phyloP scores from a whole-genome alignment of 306 rosid genomes.

The Carpinus viminea region DNA sequence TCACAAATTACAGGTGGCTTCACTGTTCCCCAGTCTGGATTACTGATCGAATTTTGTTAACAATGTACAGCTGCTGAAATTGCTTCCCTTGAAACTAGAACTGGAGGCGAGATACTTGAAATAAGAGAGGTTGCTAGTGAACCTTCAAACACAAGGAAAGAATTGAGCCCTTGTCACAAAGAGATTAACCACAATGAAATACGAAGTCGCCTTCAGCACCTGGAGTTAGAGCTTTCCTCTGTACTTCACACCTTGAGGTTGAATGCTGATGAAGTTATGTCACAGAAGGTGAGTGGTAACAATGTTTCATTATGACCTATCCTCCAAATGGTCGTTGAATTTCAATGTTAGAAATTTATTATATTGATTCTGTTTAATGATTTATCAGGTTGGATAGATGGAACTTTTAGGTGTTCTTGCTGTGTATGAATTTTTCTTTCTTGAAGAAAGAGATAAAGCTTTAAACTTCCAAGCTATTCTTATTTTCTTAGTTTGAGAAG shows the following conservation, averaged over 20 bases:
- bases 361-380: neutral
- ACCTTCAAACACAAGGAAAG: constrained; percentile 25
- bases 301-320: too few species aligned
- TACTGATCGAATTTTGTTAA: constrained; percentile 29
- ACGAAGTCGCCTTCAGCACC: constrained; percentile 50
- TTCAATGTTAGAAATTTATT: neutral
- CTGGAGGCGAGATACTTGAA: constrained; percentile 35
- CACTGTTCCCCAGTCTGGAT: constrained; percentile 7
- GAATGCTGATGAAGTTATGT: constrained; percentile 29
- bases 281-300: constrained; percentile 40
- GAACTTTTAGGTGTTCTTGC: neutral
- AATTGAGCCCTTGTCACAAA: constrained; percentile 32
- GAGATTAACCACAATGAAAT: constrained; percentile 43
- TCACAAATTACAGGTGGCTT: constrained; percentile 7
- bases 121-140: constrained; percentile 26
- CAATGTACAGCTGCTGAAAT: constrained; percentile 59
- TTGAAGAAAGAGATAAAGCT: constrained; percentile 14
- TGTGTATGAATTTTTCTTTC: constrained; percentile 9
- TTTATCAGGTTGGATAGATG: neutral
- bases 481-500: neutral
- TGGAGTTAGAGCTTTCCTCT: constrained; percentile 69
- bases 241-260: constrained; percentile 54
- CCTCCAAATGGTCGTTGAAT: neutral
- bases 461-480: too few species aligned
- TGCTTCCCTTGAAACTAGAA: constrained; percentile 34